Conservation (phyloP, 371 early-diverging fungal species). For the Mucor mucedo region DNA sequence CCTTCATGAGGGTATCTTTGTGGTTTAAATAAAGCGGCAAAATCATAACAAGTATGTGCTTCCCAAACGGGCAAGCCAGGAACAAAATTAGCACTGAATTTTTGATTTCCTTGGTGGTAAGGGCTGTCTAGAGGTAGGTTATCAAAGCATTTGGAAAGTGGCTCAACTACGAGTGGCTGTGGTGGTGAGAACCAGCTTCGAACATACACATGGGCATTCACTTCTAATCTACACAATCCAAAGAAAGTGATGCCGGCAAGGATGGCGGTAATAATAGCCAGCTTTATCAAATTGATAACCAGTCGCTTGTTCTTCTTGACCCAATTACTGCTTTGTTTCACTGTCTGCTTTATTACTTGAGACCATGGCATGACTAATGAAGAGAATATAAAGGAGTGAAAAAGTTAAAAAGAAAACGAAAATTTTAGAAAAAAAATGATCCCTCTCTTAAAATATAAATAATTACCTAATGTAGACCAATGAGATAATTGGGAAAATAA, state of each 20-base stretch:
- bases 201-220: conserved; percentile 50
- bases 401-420: conserved; percentile 6
- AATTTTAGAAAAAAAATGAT: not conserved
- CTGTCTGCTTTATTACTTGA: conserved; percentile 8
- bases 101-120: conserved; percentile 33
- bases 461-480: too few species aligned
- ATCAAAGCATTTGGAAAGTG: conserved; percentile 37
- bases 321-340: conserved; percentile 15
- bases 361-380: conserved; percentile 21
- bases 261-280: conserved; percentile 2
- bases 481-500: too few species aligned
- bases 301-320: conserved; percentile 24
- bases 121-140: conserved; percentile 26
- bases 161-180: conserved; percentile 31
- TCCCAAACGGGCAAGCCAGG: conserved; percentile 49
- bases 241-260: conserved; percentile 26
- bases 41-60: conserved; percentile 55
- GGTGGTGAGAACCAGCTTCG: conserved; percentile 46
- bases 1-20: conserved; percentile 19
- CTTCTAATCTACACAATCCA: conserved; percentile 39
- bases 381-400: not conserved
- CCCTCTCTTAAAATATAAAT: too few species aligned
- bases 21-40: conserved; percentile 39
- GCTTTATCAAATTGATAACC: conserved; percentile 18
- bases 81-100: conserved; percentile 37